These are phyloP conservation scores for Aspergillus sojae DNA, from an alignment of 2,329 filamentous ascomycete genomes.

Conservation along the genomic window DNA sequence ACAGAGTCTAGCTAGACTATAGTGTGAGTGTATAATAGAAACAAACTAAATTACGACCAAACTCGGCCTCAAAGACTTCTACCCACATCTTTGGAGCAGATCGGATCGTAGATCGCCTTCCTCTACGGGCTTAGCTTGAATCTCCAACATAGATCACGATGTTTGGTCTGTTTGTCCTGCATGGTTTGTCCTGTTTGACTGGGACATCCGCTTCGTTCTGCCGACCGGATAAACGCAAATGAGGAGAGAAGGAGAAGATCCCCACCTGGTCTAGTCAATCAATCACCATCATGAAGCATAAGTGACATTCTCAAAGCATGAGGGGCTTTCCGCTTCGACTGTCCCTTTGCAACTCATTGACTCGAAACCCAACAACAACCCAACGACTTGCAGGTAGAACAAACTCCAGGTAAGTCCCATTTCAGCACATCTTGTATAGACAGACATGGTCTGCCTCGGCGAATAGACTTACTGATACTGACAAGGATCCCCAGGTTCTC, in stretches of 20 bases:
- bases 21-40: too few species aligned
- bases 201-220: not conserved
- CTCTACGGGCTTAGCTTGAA: too few species aligned
- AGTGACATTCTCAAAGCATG: not conserved
- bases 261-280: not conserved
- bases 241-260: not conserved
- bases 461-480: not conserved
- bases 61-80: too few species aligned
- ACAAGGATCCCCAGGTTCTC: not conserved
- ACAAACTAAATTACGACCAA: too few species aligned
- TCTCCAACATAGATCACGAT: too few species aligned
- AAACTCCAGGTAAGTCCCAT: not conserved
- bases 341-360: not conserved
- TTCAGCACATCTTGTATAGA: too few species aligned
- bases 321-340: not conserved
- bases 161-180: too few species aligned
- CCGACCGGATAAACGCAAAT: constrained; percentile 1
- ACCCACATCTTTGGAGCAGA: too few species aligned
- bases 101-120: too few species aligned
- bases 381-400: too few species aligned
- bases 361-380: not conserved
- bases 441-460: not conserved
- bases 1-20: too few species aligned
- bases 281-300: not conserved
- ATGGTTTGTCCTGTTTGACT: not conserved